Evolutionary conservation across 495 filamentous ascomycete genomes (phyloP), one percentile per base, ranked within the genome.

Genomic region (Podospora tetraspora): DNA sequence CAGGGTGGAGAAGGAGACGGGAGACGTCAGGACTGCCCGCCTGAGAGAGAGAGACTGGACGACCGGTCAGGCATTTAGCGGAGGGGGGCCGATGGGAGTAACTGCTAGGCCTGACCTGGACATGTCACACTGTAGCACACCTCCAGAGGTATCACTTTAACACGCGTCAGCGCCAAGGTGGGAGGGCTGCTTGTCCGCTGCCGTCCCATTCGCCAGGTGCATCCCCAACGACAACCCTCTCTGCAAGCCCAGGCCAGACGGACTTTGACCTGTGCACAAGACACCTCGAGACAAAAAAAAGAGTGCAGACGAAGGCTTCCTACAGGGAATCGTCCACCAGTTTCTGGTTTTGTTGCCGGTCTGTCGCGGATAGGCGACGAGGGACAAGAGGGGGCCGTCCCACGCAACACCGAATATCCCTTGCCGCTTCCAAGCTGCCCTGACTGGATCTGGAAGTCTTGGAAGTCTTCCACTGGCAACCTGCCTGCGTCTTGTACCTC

Each of bases 131-230:
- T 37, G 16, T 3, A 19, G 16, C 2, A 21, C 21, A 8, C 4
- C 4, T 5, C 2, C 21, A 27, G 10, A 27, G 57, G 65, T 66
- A 66, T 34, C 58, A 66, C 65, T 66, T 66, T 66, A 66, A 66
- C 65, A 61, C 58, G 22, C 58, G 58, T 43, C n/a, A 6, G 23
- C 27, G 59, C 59, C 57, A 61, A 43, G 65, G 29, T 11, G 21
- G 5, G 59, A 24, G 13, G 16, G 57, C 57, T 59, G 57, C n/a
- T 10, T 23, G 57, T 1, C 59, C 24, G 30, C 21, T 21, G 21
- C 6, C 58, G 29, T 60, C 30, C 61, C 30, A 66, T 66, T 66
- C 64, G 57, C 25, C 43, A 52, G 43, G 19, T 61, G 58, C 58
- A 57, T 12, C 29, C 16, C 63, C 34, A 43, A 43, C 34, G 34